Conservation (phyloP, 1,284 basidiomycete genomes). For the Melampsora americana region DNA sequence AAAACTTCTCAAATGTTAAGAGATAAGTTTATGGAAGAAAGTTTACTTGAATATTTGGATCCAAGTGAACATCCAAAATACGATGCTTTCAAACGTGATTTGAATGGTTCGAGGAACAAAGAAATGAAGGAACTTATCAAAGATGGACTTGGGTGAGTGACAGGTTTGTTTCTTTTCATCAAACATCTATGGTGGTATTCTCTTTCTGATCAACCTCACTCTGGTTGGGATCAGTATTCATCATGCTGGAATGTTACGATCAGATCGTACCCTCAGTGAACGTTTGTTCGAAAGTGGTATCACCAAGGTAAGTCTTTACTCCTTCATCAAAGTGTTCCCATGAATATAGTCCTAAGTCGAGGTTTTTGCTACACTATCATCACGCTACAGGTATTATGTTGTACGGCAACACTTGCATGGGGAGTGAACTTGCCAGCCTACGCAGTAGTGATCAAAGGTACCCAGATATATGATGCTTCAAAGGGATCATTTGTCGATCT, state of each 20-base stretch:
- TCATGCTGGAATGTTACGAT: slow-evolving; percentile 95
- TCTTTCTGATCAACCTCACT: slow-evolving; percentile 57
- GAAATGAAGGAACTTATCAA: slow-evolving; percentile 96
- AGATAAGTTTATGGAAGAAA: slow-evolving; percentile 86
- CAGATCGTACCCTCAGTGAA: slow-evolving; percentile 94
- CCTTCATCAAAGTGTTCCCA: not conserved
- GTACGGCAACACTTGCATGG: slow-evolving; percentile 98
- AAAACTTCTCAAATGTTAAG: slow-evolving; percentile 82
- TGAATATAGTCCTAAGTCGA: not conserved
- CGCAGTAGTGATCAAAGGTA: slow-evolving; percentile 95
- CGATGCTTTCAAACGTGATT: slow-evolving; percentile 70
- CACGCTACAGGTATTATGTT: slow-evolving; percentile 75
- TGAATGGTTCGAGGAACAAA: slow-evolving; percentile 79
- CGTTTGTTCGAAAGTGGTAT: slow-evolving; percentile 83
- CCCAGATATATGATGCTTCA: slow-evolving; percentile 86
- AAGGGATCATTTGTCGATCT: slow-evolving; percentile 88
- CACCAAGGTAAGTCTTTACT: slow-evolving; percentile 68
- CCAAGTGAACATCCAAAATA: slow-evolving; percentile 81
- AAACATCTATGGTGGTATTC: not conserved
- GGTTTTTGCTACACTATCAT: not conserved
- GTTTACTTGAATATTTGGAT: slow-evolving; percentile 91
- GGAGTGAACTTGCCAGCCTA: slow-evolving; percentile 99
- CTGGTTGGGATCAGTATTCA: slow-evolving; percentile 98
- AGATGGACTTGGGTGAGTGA: slow-evolving; percentile 67
- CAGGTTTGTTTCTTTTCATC: not conserved